A percentile compares a stretch with the other conserved stretches of the same genome.
Conservation (phyloP, 2,329 filamentous ascomycete species). For the Mollisiaceae sp. region DNA sequence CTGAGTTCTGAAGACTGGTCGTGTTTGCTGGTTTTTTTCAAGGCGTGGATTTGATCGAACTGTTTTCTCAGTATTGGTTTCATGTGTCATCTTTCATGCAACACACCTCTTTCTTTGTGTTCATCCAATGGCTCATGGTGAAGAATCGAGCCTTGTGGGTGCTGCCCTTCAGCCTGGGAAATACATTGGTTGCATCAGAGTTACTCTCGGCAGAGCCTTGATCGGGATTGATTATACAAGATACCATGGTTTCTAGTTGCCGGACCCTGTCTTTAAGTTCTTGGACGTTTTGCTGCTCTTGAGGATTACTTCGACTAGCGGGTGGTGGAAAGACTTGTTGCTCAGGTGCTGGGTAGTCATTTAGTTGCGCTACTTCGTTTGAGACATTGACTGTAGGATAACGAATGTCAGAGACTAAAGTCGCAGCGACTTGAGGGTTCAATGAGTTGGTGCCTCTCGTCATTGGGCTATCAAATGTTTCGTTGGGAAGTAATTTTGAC, state of each 20-base stretch:
- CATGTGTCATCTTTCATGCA: background rate
- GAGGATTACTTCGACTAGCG: background rate
- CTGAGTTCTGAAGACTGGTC: conserved; percentile 9
- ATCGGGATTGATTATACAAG: background rate
- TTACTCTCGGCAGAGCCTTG: conserved; percentile 6
- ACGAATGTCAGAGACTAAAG: background rate
- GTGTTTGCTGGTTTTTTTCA: background rate
- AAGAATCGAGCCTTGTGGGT: conserved; percentile 36
- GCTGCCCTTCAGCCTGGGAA: conserved; percentile 21
- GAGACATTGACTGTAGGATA: background rate
- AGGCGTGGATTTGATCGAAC: conserved; percentile 27
- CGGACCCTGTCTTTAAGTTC: conserved; percentile 21
- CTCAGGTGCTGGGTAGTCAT: background rate
- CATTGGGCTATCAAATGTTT: background rate
- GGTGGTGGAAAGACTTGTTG: background rate
- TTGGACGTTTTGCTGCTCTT: conserved; percentile 1
- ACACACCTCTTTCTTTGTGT: conserved; percentile 28
- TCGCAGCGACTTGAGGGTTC: background rate
- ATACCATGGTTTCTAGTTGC: conserved; percentile 15
- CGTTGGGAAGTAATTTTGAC: background rate
- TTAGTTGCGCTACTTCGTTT: background rate
- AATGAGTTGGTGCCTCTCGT: background rate
- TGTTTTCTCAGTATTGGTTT: background rate
- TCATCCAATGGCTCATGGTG: conserved; percentile 38
- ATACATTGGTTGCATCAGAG: background rate